A percentile compares a stretch with the other conserved stretches of the same genome.
These are phyloP conservation scores for Vigna unguiculata DNA, from an alignment of 306 rosid genomes.

Conservation along the genomic window DNA sequence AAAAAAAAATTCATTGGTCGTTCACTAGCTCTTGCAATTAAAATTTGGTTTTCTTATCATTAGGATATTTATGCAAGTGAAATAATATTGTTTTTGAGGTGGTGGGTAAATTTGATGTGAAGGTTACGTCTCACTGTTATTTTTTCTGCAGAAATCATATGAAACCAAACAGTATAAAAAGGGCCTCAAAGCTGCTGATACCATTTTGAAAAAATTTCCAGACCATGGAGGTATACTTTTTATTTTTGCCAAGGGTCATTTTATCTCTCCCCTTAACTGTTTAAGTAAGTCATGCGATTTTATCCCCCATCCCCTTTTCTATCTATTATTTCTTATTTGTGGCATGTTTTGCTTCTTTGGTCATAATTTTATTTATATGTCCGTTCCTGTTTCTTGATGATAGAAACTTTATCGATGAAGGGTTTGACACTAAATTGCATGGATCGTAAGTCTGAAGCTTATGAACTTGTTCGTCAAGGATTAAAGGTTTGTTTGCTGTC, in stretches of 20 bases:
- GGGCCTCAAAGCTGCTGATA: constrained; percentile 97
- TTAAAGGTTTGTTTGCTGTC: constrained; percentile 69
- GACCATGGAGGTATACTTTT: constrained; percentile 90
- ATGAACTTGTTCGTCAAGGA: constrained; percentile 94
- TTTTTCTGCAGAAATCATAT: constrained; percentile 80
- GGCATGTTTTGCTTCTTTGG: constrained; percentile 17
- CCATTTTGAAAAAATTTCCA: constrained; percentile 92
- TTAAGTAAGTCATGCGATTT: constrained; percentile 16
- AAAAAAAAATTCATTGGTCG: neutral
- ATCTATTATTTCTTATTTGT: constrained; percentile 11
- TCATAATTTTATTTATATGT: constrained; percentile 13
- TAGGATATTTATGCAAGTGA: constrained; percentile 12
- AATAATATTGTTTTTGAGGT: constrained; percentile 18
- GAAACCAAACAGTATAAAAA: constrained; percentile 98
- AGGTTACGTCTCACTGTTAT: constrained; percentile 32
- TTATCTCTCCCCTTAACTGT: constrained; percentile 22
- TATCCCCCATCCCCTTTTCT: neutral
- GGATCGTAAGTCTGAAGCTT: constrained; percentile 99
- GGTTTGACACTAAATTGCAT: constrained; percentile 95
- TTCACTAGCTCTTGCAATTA: constrained; percentile 5
- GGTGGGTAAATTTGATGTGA: constrained; percentile 19
- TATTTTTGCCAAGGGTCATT: constrained; percentile 6
- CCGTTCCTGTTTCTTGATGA: constrained; percentile 45
- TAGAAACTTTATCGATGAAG: constrained; percentile 99
- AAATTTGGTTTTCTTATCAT: constrained; percentile 20